A percentile compares a stretch with the other conserved stretches of the same genome.
Evolutionary conservation across 1,284 basidiomycete genomes (phyloP).

Genomic region (Leccinum solheimii): DNA sequence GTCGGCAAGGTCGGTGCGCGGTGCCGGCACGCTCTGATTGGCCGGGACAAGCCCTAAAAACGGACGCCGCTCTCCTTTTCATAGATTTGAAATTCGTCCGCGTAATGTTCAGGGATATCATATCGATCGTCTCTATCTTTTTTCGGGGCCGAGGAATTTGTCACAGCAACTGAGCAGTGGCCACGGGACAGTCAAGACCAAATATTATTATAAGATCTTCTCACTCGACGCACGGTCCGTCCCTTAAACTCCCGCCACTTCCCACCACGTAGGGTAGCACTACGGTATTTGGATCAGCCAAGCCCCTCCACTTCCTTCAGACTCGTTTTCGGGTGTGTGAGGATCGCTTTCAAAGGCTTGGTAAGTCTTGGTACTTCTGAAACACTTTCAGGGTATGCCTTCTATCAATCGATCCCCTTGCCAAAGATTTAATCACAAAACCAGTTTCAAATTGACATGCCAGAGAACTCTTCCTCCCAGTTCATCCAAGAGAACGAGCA

Average conservation of each 20-base stretch:
- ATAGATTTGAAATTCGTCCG: background rate
- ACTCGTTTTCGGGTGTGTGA: background rate
- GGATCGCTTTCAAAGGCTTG: background rate
- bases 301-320: background rate
- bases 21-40: background rate
- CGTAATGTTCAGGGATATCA: background rate
- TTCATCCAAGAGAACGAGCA: background rate
- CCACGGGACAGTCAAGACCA: background rate
- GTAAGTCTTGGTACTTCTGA: background rate
- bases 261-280: background rate
- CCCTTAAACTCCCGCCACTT: background rate
- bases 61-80: background rate
- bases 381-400: constrained; percentile 27
- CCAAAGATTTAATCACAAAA: background rate
- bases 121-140: background rate
- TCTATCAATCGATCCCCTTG: background rate
- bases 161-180: background rate
- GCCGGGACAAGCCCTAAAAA: background rate
- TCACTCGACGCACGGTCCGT: background rate
- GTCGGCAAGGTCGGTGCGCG: background rate
- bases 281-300: background rate
- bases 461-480: background rate
- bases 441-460: background rate
- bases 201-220: background rate
- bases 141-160: background rate